Evolutionary conservation across 73 alveolate genomes (phyloP).

Genomic region (Durusdinium trenchii): DNA sequence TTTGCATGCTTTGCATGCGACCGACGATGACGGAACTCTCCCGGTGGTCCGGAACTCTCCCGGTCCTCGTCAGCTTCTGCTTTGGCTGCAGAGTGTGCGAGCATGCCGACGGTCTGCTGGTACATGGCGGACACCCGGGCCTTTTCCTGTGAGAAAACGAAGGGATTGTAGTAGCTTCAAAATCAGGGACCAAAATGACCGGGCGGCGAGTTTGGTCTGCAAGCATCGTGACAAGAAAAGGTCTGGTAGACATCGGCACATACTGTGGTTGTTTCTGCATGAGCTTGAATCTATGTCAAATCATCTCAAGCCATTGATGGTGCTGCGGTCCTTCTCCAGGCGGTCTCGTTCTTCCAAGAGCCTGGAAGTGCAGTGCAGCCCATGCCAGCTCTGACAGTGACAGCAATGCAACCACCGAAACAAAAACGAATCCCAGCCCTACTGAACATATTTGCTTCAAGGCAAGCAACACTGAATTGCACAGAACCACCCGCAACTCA

Average conservation of each 20-base stretch:
- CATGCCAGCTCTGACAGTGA: not conserved
- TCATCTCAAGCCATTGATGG: not conserved
- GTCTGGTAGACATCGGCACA: no score
- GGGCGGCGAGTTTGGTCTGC: no score
- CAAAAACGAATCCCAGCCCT: not conserved
- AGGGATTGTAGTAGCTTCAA: not conserved
- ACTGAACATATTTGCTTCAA: no score
- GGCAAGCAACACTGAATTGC: not conserved
- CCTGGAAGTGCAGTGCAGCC: not conserved
- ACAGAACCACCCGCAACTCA: not conserved
- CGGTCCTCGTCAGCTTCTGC: constrained; percentile 49
- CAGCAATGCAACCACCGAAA: not conserved
- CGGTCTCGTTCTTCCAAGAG: constrained; percentile 81
- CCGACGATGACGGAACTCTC: not conserved
- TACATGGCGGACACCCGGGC: constrained; percentile 57
- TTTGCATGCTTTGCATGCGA: not conserved
- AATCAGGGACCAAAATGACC: no score
- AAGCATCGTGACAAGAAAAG: no score
- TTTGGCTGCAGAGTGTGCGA: constrained; percentile 85
- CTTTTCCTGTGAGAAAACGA: constrained; percentile 44
- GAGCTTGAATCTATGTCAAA: no score
- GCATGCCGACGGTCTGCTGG: constrained; percentile 94
- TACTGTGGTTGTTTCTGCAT: no score
- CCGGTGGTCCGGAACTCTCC: not conserved
- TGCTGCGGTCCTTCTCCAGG: constrained; percentile 40